Base-by-base conservation (phyloP, 495 filamentous ascomycete genomes). In the Chaetomium cochliodes region DNA sequence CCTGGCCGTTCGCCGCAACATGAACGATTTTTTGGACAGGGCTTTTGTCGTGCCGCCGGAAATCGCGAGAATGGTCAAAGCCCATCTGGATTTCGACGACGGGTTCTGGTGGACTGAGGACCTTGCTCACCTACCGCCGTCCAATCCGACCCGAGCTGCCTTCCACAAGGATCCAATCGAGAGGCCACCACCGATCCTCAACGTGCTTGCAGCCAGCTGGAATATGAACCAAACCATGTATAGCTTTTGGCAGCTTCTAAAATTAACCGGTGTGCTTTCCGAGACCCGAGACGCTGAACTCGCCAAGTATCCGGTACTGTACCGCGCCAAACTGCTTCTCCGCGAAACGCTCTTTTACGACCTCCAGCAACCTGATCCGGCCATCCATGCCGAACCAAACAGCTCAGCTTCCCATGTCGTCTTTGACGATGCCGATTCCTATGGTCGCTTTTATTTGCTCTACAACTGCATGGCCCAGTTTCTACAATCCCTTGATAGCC, bases 81-180 rank as follows among this genome's bases (percentile, higher is more conserved):
- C 63, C 7, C 66, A 75, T 47, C 54, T 80, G n/a, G 80, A 82
- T 60, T 82, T 80, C 50, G 74, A 80, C 42, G 80, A 82, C 49
- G 78, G 77, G 0, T 82, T 82, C 52, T 82, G 79, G 79, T 82
- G 79, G 79, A 81, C 80, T 20, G 80, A 82, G 53, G 80, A 82
- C 60, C 71, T 80, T 11, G 76, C 79, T 25, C 78, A 68, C 56
- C 63, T 79, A 13, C 78, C 79, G n/a, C 78, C 74, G 51, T 65
- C 73, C 5, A 81, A 79, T 63, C 79, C 78, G 6, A 73, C 76
- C 7, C 65, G 75, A 15, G 74, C 78, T 11, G 74, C 72, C 16
- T 81, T 77, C 66, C 74, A 72, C 26, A 76, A 71, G 55, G 78
- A 80, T 26, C 63, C 76, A 4, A 68, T 72, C 37, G 77, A 76